phyloP scores from a whole-genome alignment of 495 filamentous ascomycete genomes.

The Hamigera avellanea region DNA sequence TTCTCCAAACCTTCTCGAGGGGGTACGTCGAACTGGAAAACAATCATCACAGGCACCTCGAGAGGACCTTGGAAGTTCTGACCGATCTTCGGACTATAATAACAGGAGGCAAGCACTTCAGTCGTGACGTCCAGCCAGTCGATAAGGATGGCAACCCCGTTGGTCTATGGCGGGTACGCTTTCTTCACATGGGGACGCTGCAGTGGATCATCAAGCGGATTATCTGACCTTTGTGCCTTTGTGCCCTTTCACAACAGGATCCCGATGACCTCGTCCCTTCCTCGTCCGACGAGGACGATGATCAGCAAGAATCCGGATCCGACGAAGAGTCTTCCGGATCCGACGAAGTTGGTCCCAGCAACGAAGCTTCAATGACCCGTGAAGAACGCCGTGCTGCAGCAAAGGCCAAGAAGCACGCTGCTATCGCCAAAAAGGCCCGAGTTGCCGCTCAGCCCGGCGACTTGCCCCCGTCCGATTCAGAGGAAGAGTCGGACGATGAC shows the following conservation, averaged over 20 bases:
- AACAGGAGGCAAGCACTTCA: conserved; percentile 88
- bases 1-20: conserved; percentile 88
- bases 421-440: conserved; percentile 56
- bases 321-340: conserved; percentile 28
- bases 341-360: conserved; percentile 25
- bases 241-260: conserved; percentile 23
- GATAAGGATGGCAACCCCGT: conserved; percentile 70
- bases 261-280: conserved; percentile 30
- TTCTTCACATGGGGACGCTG: background rate
- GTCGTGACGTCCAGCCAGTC: conserved; percentile 72
- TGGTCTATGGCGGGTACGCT: conserved; percentile 65
- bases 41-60: too few relatives aligned
- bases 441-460: conserved; percentile 66
- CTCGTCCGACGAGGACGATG: conserved; percentile 20
- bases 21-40: conserved; percentile 40
- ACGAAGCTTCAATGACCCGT: conserved; percentile 50
- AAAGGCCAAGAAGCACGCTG: conserved; percentile 86
- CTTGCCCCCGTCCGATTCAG: conserved; percentile 58
- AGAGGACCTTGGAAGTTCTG: background rate
- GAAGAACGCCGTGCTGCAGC: conserved; percentile 80
- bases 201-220: too few relatives aligned
- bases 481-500: conserved; percentile 46
- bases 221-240: too few relatives aligned
- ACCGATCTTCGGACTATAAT: conserved; percentile 5
- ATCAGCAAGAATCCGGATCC: conserved; percentile 25